Evolutionary conservation across 805 yeast species (phyloP).

Genomic region (Starmerella khaoyaiensis): DNA sequence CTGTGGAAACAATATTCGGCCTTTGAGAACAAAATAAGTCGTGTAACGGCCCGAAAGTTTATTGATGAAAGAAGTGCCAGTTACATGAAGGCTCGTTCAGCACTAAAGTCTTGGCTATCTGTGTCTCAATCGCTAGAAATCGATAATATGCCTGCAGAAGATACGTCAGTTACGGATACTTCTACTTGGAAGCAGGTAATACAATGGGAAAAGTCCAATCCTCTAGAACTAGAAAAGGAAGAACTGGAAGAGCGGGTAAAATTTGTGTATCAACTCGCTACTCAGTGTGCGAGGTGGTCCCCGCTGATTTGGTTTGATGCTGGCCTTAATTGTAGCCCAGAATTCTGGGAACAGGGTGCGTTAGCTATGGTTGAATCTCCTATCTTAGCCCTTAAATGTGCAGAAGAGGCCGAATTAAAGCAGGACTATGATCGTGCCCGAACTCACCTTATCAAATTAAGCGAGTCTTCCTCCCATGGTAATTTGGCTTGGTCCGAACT

Average conservation of each 20-base stretch:
- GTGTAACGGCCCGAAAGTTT: slow-evolving; percentile 69
- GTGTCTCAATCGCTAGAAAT: slow-evolving; percentile 30
- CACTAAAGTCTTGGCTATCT: slow-evolving; percentile 45
- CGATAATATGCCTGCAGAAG: slow-evolving; percentile 10
- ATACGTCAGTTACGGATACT: slow-evolving; percentile 1
- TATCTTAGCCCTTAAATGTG: slow-evolving; percentile 49
- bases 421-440: slow-evolving; percentile 40
- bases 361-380: slow-evolving; percentile 57
- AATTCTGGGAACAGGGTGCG: slow-evolving; percentile 42
- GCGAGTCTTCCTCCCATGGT: too few species aligned
- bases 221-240: slow-evolving; percentile 41
- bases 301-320: slow-evolving; percentile 66
- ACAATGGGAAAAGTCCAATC: slow-evolving; percentile 63
- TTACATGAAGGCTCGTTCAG: slow-evolving; percentile 76
- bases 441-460: slow-evolving; percentile 38
- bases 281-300: slow-evolving; percentile 45
- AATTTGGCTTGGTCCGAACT: slow-evolving; percentile 48
- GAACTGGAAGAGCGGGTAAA: slow-evolving; percentile 45
- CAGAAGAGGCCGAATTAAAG: slow-evolving; percentile 56
- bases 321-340: slow-evolving; percentile 27
- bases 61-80: slow-evolving; percentile 70
- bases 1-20: slow-evolving; percentile 70
- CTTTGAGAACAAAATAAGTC: slow-evolving; percentile 69
- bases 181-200: slow-evolving; percentile 24
- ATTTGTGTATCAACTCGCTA: slow-evolving; percentile 61